Percentiles rank a stretch among this genome's conserved stretches.
Conservation (phyloP, 768 basidiomycete genomes). For the Serendipita sp. region DNA sequence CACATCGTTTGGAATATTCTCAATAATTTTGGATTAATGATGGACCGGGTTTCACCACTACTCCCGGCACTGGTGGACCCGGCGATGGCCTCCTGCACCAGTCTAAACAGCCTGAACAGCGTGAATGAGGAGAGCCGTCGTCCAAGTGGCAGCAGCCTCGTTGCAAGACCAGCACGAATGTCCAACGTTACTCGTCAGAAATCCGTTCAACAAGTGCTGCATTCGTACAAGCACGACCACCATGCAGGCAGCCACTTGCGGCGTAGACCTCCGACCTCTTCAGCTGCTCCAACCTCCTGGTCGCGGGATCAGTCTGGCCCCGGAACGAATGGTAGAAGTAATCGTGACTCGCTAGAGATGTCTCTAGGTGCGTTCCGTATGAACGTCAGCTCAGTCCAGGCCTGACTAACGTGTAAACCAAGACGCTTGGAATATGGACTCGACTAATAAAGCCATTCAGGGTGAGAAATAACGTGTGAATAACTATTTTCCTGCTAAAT, state of each 20-base stretch:
- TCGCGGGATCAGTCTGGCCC: neutral
- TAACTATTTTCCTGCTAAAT: neutral
- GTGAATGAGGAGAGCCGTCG: neutral
- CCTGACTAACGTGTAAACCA: neutral
- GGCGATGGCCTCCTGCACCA: neutral
- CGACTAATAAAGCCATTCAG: neutral
- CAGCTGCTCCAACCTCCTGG: neutral
- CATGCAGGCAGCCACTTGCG: neutral
- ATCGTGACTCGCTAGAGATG: conserved; percentile 2
- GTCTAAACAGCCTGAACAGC: neutral
- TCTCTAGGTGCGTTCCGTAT: neutral
- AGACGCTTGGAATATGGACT: conserved; percentile 4
- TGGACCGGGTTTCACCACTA: neutral
- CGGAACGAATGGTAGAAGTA: neutral
- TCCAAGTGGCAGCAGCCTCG: conserved; percentile 1
- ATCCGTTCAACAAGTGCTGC: neutral
- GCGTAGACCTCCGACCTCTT: neutral
- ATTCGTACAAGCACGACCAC: neutral
- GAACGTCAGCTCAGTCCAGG: neutral
- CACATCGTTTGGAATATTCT: neutral
- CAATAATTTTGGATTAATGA: neutral
- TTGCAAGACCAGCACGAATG: neutral
- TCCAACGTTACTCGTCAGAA: neutral
- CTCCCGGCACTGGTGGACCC: neutral
- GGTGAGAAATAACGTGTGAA: neutral